Percentiles rank a stretch among this genome's conserved stretches.
These are phyloP conservation scores for Ophiosphaerella korrae DNA, from an alignment of 2,329 filamentous ascomycete species.

Conservation along the genomic window DNA sequence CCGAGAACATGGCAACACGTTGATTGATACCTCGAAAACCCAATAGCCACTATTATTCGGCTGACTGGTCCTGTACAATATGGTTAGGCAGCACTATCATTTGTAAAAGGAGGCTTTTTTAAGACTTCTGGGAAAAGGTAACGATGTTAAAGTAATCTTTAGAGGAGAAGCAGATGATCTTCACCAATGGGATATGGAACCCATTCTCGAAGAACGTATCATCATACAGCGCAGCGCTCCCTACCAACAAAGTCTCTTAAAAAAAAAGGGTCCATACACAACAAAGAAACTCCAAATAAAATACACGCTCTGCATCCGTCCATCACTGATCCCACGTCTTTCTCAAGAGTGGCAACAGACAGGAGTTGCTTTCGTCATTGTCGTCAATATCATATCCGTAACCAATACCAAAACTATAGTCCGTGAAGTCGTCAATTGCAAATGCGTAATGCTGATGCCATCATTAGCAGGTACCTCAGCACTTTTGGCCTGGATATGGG, in stretches of 20 bases:
- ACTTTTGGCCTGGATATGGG: conserved; percentile 21
- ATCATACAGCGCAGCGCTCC: too few relatives aligned
- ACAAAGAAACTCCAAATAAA: too few relatives aligned
- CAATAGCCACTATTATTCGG: neutral
- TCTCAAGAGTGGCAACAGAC: neutral
- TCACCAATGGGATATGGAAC: too few relatives aligned
- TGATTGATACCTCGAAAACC: neutral
- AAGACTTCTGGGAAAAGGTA: too few relatives aligned
- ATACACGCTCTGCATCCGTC: neutral
- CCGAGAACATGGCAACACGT: conserved; percentile 16
- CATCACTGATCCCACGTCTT: neutral
- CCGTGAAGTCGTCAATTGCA: neutral
- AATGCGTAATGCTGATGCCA: neutral
- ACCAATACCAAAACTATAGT: conserved; percentile 6
- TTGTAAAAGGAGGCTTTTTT: too few relatives aligned
- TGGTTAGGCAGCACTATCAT: too few relatives aligned
- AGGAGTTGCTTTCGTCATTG: neutral
- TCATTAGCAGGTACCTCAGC: conserved; percentile 5
- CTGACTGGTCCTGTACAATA: neutral
- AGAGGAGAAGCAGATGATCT: too few relatives aligned
- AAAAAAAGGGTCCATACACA: too few relatives aligned
- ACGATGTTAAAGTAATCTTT: too few relatives aligned
- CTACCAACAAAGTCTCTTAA: too few relatives aligned
- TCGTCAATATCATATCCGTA: conserved; percentile 2
- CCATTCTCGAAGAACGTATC: too few relatives aligned